Base-by-base conservation (phyloP, 495 filamentous ascomycete genomes). In the Glutinoglossum americanum region DNA sequence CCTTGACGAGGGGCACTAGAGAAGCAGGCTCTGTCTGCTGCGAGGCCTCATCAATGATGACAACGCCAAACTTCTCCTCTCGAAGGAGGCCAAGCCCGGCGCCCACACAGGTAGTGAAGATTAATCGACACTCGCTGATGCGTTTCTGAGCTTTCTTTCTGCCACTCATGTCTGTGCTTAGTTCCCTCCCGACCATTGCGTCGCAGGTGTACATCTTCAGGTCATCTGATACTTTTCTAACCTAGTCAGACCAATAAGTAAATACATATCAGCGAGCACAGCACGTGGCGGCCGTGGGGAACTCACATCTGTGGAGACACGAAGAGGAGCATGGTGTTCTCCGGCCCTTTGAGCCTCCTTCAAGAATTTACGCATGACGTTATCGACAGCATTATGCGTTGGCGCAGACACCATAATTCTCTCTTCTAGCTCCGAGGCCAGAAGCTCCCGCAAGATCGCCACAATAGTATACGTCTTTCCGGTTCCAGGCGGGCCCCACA, bases 401-500 rank as follows among this genome's bases (percentile, higher is more conserved):
- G 37, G 37, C 6, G 37, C 37, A 1, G 37, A 7, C 15, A 41
- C 37, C 3, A 41, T 4, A 41, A 41, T 8, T 17, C 37, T 11
- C 15, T 11, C 13, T 3, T 41, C 55, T 1, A 54, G 33, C 5
- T 8, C 1, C 1, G 37, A 8, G 8, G 13, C 13, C 5, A 11
- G 37, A 2, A 41, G 37, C 15, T 41, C 62, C 27, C 66, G 54
- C 37, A 77, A 63, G 27, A 76, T 71, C 9, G 64, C 65, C 6
- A 74, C 72, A 25, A 76, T 69, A 11, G 75, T 76, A 49, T 73
- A 64, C 0, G 75, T 76, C 61, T 77, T 77, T 7, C 74, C 74
- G 0, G 75, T 77, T 4, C 75, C 75, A 0, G 75, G 75, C 1
- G 75, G 75, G 0, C 75, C 75, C 75, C 74, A 76, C 0, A 76